phyloP scores from a whole-genome alignment of 768 basidiomycete genomes.

The Lactifluus hygrophoroides region DNA sequence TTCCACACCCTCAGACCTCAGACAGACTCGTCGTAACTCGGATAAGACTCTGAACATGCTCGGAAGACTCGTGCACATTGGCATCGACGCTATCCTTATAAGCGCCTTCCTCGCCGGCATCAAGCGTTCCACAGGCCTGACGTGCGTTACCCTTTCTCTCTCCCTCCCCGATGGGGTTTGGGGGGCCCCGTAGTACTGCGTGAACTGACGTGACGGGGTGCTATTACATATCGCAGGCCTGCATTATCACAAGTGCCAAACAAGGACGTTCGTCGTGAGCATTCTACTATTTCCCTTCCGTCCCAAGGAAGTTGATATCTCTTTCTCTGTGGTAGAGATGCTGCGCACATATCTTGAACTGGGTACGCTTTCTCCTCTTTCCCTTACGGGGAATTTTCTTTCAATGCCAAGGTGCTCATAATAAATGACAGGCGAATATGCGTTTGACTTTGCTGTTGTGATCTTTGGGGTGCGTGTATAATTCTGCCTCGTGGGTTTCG shows the following conservation, averaged over 20 bases:
- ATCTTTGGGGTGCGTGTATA: conserved; percentile 58
- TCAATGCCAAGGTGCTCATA: conserved; percentile 8
- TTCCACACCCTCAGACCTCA: background rate
- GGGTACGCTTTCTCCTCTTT: conserved; percentile 34
- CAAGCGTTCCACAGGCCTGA: conserved; percentile 74
- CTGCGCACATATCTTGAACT: conserved; percentile 72
- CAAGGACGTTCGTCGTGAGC: conserved; percentile 82
- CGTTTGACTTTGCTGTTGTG: conserved; percentile 81
- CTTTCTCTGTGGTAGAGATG: conserved; percentile 39
- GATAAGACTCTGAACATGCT: no score
- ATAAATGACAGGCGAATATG: conserved; percentile 60
- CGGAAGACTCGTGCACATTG: conserved; percentile 61
- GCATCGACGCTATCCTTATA: conserved; percentile 70
- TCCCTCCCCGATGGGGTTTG: no score
- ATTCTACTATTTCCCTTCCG: background rate
- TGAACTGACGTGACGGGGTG: background rate
- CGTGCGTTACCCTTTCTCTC: conserved; percentile 41
- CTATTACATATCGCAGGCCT: conserved; percentile 54
- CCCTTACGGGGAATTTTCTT: background rate
- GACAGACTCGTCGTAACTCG: no score
- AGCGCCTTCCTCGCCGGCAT: conserved; percentile 80
- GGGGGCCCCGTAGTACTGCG: background rate
- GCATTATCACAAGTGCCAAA: conserved; percentile 70
- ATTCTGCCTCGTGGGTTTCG: conserved; percentile 1
- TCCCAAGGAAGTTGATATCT: background rate